Evolutionary conservation across 1,284 basidiomycete genomes (phyloP).

Genomic region (Rhodotorula sp.): DNA sequence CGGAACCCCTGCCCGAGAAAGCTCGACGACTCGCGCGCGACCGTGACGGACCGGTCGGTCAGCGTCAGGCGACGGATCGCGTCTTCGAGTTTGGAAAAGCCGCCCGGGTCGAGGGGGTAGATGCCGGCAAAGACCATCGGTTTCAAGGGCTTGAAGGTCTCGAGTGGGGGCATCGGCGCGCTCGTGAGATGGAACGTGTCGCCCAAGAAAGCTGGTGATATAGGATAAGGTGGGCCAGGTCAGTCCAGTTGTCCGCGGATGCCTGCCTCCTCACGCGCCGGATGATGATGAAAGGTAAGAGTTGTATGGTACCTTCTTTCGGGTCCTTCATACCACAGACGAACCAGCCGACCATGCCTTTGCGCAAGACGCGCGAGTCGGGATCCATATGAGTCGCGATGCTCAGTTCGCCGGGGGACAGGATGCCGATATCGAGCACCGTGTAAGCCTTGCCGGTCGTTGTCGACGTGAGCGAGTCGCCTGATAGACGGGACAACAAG

Average conservation of each 20-base stretch:
- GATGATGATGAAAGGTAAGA: too few relatives aligned
- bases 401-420: slow-evolving; percentile 82
- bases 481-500: slow-evolving; percentile 50
- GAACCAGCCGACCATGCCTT: slow-evolving; percentile 44
- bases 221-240: neutral
- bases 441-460: slow-evolving; percentile 90
- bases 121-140: slow-evolving; percentile 98
- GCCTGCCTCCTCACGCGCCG: too few relatives aligned
- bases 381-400: slow-evolving; percentile 45
- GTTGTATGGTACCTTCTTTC: slow-evolving; percentile 68
- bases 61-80: slow-evolving; percentile 83
- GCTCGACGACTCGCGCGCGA: slow-evolving; percentile 88
- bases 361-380: slow-evolving; percentile 22
- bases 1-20: slow-evolving; percentile 94
- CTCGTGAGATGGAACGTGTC: slow-evolving; percentile 84
- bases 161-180: slow-evolving; percentile 75
- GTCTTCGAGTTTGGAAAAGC: slow-evolving; percentile 93
- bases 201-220: slow-evolving; percentile 71
- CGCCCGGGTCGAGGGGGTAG: slow-evolving; percentile 86
- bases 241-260: too few relatives aligned
- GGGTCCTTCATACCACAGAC: slow-evolving; percentile 96
- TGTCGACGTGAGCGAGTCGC: slow-evolving; percentile 82
- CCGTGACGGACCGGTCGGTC: slow-evolving; percentile 84
- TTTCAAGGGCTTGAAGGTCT: slow-evolving; percentile 85
- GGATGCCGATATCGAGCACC: slow-evolving; percentile 84